Base-by-base conservation (phyloP, 2,329 filamentous ascomycete species). In the Colletotrichum abscissum region DNA sequence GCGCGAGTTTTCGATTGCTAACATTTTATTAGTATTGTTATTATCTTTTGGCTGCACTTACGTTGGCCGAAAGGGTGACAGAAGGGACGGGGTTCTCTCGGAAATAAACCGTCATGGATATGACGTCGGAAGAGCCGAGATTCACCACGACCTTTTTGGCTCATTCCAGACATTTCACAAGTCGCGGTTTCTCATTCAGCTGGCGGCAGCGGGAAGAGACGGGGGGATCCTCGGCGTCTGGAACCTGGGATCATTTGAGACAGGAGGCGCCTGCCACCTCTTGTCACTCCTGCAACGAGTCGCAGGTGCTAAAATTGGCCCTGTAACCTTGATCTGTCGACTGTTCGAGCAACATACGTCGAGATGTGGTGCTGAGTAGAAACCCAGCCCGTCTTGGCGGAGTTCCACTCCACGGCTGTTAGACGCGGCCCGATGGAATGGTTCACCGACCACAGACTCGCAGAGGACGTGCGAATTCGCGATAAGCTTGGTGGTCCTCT, bases 221-320 rank as follows among this genome's bases (percentile, higher is more conserved):
- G 38, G 38, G 70, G 67, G 59, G 59, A 46, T 60, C 46, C 59
- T 73, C 60, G 66, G 60, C 66, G 64, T 73, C 70, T 14, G 70
- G 35, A 58, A 22, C 16, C 35, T 19, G 58, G 28, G 52, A 38
- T 56, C 19, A 56, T 16, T 26, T 56, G 49, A 56, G 52, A 56
- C 49, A 56, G 30, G 4, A 54, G 28, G 62, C 28, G 46, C 46
- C 8, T 55, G 46, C 54, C 42, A 63, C 11, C 11, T 35, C 38
- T 30, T 26, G 22, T 26, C 24, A 14, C 11, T 35, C 26, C 28
- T 26, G 46, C 62, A 38, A 63, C 42, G 30, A 63, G 62, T 55
- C 46, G 11, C 30, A 38, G n/a, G 42, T n/a, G 62, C 62, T 26
- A 63, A 38, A 63, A 19, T 19, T 9, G 7, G 28, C 26, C 38